Base-by-base conservation (phyloP, 352 stramenopile genomes). In the Phytopythium cucurbitacearum region DNA sequence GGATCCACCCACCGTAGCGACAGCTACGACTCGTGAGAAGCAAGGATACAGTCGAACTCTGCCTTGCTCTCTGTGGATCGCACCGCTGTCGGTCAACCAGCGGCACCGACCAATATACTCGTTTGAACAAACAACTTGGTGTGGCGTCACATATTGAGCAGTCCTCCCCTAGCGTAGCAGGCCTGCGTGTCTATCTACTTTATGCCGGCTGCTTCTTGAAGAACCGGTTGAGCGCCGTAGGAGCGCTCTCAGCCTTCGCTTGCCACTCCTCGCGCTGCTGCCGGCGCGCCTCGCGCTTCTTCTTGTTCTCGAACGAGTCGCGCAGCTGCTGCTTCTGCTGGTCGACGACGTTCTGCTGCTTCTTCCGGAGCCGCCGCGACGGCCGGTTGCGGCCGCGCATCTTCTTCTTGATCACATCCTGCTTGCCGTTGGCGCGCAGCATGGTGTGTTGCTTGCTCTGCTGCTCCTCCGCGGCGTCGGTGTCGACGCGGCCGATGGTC, bases 341-440 rank as follows among this genome's bases (percentile, higher is more conserved):
- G 64, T 99, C 95, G 15, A 99, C 79, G n/a, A 99, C 89, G 72
- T 99, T 99, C 65, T 97, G 91, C 61, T 98, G 87, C 64, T 99
- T 99, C 58, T 98, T 96, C 62, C 87, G 78, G 47, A 99, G 69
- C 59, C 98, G 96, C 43, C 96, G 96, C 41, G 90, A 93, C 65
- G 98, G 97, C 64, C 98, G 98, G 76, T 97, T 99, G 56, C 94
- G 86, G 33, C 97, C 97, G 54, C 97, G 85, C 88, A 98, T 99
- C 74, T 98, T 98, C 80, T 98, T 98, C 70, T 98, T 91, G 58
- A 89, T 65, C 43, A 57, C 57, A 11, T 52, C 67, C 7, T 41
- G 64, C 61, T 94, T 89, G 34, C 64, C 76, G 64, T 93, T 94
- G n/a, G 73, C 82, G 48, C 75, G 78, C 51, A 80, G 57, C 79